A percentile compares a stretch with the other conserved stretches of the same genome.
Conservation (phyloP, 345 rosid species). For the Salix suchowensis region DNA sequence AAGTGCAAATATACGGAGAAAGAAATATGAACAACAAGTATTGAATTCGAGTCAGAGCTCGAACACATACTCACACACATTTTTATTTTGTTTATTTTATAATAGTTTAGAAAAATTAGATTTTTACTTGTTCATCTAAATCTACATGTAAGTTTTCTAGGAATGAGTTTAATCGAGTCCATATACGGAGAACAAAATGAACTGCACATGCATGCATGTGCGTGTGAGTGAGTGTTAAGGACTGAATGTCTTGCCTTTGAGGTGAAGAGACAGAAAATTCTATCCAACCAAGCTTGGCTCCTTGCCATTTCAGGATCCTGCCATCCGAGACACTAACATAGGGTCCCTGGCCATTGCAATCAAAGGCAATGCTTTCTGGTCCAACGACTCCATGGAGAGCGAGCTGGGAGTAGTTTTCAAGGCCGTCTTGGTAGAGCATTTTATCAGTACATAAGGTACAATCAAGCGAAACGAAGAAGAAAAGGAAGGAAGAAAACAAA, state of each 20-base stretch:
- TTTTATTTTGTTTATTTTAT: too few relatives aligned
- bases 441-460: neutral
- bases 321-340: slow-evolving; percentile 68
- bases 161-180: too few relatives aligned
- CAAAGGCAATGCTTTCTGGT: slow-evolving; percentile 55
- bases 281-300: slow-evolving; percentile 41
- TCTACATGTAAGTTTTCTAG: fast-evolving
- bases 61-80: too few relatives aligned
- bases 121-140: too few relatives aligned
- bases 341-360: slow-evolving; percentile 46
- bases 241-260: slow-evolving; percentile 31
- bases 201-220: too few relatives aligned
- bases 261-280: slow-evolving; percentile 57
- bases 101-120: too few relatives aligned
- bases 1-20: too few relatives aligned
- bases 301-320: slow-evolving; percentile 59
- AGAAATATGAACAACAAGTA: too few relatives aligned
- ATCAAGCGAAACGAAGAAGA: neutral
- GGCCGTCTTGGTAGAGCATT: neutral
- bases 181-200: too few relatives aligned
- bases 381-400: slow-evolving; percentile 29
- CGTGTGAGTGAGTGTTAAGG: neutral
- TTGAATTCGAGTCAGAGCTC: too few relatives aligned
- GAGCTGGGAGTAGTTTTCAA: slow-evolving; percentile 11
- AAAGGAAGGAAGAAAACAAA: neutral